Evolutionary conservation across 1,284 basidiomycete species (phyloP).

Genomic region (Leccinum fallax): DNA sequence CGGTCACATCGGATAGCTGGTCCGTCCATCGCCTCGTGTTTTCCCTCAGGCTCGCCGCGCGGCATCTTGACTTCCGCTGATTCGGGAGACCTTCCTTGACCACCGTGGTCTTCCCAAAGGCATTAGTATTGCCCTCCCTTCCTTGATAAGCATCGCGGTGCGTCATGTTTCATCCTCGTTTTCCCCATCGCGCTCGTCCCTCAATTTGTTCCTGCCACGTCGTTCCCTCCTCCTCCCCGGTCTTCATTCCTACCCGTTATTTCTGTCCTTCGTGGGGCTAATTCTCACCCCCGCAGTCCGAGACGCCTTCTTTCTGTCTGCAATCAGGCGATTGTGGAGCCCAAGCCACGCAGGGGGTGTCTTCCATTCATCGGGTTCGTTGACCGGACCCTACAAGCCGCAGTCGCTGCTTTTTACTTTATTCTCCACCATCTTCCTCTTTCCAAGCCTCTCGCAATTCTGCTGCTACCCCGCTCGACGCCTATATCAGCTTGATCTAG

Average conservation of each 20-base stretch:
- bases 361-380: conserved; percentile 24
- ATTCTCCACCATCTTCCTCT: background rate
- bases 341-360: conserved; percentile 19
- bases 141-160: conserved; percentile 27
- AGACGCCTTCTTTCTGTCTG: conserved; percentile 13
- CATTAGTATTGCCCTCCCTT: background rate
- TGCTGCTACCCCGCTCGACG: background rate
- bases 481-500: conserved; percentile 11
- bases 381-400: conserved; percentile 26
- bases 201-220: background rate
- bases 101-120: conserved; percentile 1
- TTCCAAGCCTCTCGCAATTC: background rate
- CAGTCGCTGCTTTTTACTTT: conserved; percentile 5
- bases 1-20: conserved; percentile 9
- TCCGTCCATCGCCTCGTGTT: conserved; percentile 30
- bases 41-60: conserved; percentile 14
- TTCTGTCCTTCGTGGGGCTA: conserved; percentile 15
- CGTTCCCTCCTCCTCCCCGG: background rate
- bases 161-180: conserved; percentile 7
- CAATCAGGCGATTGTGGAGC: conserved; percentile 10
- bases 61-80: conserved; percentile 8
- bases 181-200: background rate
- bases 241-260: conserved; percentile 8
- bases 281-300: conserved; percentile 14
- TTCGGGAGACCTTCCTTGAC: conserved; percentile 7